Evolutionary conservation across 176 grass and related monocot genomes (phyloP).

Genomic region (Tillandsia fasciculata): DNA sequence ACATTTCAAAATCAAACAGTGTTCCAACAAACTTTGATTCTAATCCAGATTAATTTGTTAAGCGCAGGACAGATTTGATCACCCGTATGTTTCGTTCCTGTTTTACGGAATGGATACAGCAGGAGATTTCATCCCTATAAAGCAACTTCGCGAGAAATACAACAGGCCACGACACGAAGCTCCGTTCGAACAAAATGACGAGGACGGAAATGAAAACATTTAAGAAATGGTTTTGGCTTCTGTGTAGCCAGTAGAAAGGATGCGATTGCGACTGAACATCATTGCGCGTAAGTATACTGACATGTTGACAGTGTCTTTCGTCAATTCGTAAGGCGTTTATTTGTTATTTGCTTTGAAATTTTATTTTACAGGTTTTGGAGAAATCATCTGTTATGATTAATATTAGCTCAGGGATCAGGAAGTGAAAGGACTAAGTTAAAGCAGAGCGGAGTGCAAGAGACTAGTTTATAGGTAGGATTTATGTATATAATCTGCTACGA

Average conservation of each 20-base stretch:
- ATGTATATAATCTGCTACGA: background rate
- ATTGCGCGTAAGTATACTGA: background rate
- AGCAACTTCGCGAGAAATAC: constrained; percentile 84
- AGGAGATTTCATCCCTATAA: constrained; percentile 88
- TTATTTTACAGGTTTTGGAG: background rate
- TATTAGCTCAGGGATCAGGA: background rate
- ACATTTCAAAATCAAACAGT: too few relatives aligned
- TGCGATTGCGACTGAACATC: background rate
- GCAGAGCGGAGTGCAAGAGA: background rate
- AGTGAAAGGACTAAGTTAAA: background rate
- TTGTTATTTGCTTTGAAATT: background rate
- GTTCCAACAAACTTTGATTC: background rate
- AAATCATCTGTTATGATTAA: background rate
- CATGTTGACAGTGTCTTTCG: background rate
- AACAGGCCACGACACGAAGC: constrained; percentile 64
- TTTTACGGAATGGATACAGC: constrained; percentile 73
- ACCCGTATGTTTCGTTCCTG: constrained; percentile 74
- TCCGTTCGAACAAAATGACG: constrained; percentile 37
- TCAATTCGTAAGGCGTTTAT: background rate
- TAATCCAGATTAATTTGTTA: background rate
- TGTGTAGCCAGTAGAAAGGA: background rate
- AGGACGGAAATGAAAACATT: constrained; percentile 12
- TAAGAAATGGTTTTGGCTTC: background rate
- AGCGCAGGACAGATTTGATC: constrained; percentile 71
- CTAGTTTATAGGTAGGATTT: background rate